These are phyloP conservation scores for Heliamphora pulchella DNA, from an alignment of 179 eudicot genomes.

Conservation along the genomic window DNA sequence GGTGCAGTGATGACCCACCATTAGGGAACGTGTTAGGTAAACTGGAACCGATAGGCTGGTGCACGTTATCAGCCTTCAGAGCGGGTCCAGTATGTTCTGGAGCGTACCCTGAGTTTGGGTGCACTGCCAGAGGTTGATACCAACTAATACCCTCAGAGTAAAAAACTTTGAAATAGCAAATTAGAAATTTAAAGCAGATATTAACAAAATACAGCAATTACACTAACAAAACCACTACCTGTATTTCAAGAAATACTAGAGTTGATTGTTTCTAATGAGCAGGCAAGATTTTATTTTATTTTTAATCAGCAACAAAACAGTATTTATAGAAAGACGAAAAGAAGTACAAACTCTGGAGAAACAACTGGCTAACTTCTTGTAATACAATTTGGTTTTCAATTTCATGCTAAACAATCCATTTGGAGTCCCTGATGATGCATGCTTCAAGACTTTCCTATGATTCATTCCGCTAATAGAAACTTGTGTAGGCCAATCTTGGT, in stretches of 20 bases:
- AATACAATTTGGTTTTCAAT: no score
- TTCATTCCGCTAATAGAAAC: no score
- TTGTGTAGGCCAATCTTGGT: no score
- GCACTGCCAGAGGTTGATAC: conserved; percentile 39
- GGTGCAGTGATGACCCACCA: conserved; percentile 52
- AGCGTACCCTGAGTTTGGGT: conserved; percentile 49
- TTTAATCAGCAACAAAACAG: no score
- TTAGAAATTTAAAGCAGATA: background rate
- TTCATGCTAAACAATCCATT: no score
- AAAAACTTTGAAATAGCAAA: background rate
- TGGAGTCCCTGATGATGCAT: no score
- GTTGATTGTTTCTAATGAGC: background rate
- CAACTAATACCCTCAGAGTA: background rate
- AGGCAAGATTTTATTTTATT: background rate
- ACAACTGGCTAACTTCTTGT: no score
- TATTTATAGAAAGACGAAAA: no score
- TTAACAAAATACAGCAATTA: background rate
- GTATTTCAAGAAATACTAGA: background rate
- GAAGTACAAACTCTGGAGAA: no score
- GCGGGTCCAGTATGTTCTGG: conserved; percentile 41
- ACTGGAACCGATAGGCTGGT: conserved; percentile 36
- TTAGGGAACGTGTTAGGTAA: conserved; percentile 39
- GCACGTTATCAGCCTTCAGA: conserved; percentile 49
- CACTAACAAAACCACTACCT: background rate
- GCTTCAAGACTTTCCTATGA: no score